Evolutionary conservation across 352 stramenopile species (phyloP).

Genomic region (Phytophthora niederhauseri): DNA sequence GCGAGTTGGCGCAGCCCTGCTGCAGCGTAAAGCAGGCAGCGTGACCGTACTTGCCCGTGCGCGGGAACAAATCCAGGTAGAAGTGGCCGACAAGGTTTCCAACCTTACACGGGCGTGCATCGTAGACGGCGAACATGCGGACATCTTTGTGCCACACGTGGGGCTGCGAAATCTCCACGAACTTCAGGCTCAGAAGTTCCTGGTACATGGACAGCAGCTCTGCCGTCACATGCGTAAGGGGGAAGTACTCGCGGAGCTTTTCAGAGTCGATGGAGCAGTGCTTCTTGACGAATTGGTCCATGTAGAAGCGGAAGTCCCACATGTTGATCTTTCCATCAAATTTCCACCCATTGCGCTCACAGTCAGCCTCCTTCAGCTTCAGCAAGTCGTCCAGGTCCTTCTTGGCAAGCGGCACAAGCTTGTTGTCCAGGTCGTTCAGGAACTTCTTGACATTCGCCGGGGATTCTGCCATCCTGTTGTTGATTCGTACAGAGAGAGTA

Average conservation of each 20-base stretch:
- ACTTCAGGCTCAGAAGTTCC: conserved; percentile 86
- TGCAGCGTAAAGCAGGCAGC: conserved; percentile 91
- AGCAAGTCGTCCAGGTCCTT: conserved; percentile 74
- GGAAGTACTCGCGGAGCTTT: conserved; percentile 90
- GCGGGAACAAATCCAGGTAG: conserved; percentile 90
- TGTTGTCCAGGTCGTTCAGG: conserved; percentile 74
- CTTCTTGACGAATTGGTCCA: conserved; percentile 87
- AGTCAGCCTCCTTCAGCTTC: conserved; percentile 76
- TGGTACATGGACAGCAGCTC: conserved; percentile 90
- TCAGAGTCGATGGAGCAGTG: conserved; percentile 89
- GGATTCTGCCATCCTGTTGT: conserved; percentile 67
- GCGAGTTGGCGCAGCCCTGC: conserved; percentile 76
- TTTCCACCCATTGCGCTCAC: conserved; percentile 52
- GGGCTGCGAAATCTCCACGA: conserved; percentile 77
- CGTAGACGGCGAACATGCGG: conserved; percentile 86
- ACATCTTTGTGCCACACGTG: conserved; percentile 92
- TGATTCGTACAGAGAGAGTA: conserved; percentile 12
- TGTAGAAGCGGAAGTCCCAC: conserved; percentile 93
- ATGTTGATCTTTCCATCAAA: conserved; percentile 91
- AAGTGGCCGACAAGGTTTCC: conserved; percentile 83
- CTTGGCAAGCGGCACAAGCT: conserved; percentile 79
- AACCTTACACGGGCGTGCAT: conserved; percentile 58
- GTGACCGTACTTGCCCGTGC: conserved; percentile 88
- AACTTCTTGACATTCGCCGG: conserved; percentile 72
- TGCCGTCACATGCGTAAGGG: conserved; percentile 83